Conservation (phyloP, 345 rosid species). For the Populus deltoides region DNA sequence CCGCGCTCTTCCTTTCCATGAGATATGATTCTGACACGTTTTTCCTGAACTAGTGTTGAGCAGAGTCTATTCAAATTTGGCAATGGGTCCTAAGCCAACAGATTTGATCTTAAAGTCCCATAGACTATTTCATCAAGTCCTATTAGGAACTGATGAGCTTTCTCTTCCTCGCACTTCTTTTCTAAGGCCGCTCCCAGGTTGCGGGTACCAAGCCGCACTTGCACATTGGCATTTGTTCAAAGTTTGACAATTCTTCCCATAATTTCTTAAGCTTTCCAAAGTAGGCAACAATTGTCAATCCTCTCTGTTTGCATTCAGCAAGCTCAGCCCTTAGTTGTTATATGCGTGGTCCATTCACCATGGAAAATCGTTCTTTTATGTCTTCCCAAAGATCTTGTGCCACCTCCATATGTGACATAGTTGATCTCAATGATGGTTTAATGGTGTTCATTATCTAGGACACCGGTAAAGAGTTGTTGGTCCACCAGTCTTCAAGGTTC, state of each 20-base stretch:
- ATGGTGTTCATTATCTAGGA: neutral
- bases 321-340: neutral
- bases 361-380: no score
- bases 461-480: neutral
- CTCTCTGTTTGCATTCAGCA: neutral
- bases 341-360: neutral
- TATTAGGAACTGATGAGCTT: slow-evolving; percentile 1
- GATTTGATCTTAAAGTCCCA: neutral
- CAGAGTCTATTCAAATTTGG: neutral
- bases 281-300: neutral
- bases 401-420: neutral
- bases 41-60: neutral
- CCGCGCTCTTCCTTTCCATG: neutral
- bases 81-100: neutral
- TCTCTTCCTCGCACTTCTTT: neutral
- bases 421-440: neutral
- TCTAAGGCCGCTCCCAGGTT: neutral
- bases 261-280: neutral
- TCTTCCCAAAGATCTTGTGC: no score
- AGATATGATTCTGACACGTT: neutral
- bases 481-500: slow-evolving; percentile 1
- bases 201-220: neutral
- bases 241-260: neutral
- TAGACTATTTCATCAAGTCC: neutral
- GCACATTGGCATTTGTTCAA: neutral